Base-by-base conservation (phyloP, 2,329 filamentous ascomycete species). In the Trichophyton mentagrophytes region DNA sequence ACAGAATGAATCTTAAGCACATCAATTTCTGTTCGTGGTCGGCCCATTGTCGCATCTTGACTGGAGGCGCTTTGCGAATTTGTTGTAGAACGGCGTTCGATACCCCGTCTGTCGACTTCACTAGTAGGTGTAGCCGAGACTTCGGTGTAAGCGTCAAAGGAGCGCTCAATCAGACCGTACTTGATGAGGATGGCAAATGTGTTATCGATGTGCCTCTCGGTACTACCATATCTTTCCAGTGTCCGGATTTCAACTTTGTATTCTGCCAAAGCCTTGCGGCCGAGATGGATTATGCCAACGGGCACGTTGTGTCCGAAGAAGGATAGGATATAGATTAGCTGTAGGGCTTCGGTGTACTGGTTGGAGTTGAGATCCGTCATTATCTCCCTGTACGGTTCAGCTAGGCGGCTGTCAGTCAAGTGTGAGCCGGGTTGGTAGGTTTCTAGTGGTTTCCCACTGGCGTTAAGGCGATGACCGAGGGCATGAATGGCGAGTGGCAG, bases 401-500 rank as follows among this genome's bases (percentile, higher is more conserved):
- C 79, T 0, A 83, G 77, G 63, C 80, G 81, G 4, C 81, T 79
- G 49, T 82, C 79, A 1, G 77, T 80, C 44, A 78, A 74, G 61
- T 82, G 85, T 1, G 79, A 79, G 62, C 78, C 77, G n/a, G 84
- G 72, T 38, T 71, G 72, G 63, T 85, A 87, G 64, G 78, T 82
- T 0, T 81, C 79, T 2, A 88, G 74, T 0, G 84, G 82, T 64
- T 85, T 85, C 17, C 78, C 75, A 0, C 82, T 84, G 2, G 80
- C 79, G 60, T 81, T 84, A 13, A 88, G 73, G 38, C 84, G 79
- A 64, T 83, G 80, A 0, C 83, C 83, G 1, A 85, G 82, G 0
- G 85, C 82, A 65, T 87, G 84, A 20, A 89, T 85, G 64, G 86
- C 86, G 5, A 88, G 74, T 0, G 86, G 85, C 13, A 88, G 73